Conservation (phyloP, 495 filamentous ascomycete species). For the Aspergillus wentii region DNA sequence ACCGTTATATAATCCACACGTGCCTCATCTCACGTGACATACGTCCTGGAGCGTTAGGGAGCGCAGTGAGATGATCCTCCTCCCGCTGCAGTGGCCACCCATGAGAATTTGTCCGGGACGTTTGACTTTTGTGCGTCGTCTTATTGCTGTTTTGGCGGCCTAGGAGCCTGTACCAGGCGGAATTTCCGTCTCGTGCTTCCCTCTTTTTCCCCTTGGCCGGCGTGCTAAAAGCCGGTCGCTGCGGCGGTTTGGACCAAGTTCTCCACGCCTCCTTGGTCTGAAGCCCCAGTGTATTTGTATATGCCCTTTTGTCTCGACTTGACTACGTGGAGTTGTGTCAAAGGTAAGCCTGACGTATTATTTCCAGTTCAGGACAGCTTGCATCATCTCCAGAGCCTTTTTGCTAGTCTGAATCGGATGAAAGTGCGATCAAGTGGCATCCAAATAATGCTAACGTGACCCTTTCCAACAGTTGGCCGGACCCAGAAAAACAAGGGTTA, state of each 20-base stretch:
- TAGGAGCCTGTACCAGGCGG: conserved; percentile 34
- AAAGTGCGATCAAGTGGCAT: neutral
- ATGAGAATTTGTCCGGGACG: conserved; percentile 25
- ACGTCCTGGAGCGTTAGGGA: conserved; percentile 14
- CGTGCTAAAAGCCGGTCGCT: conserved; percentile 31
- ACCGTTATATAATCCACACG: conserved; percentile 10
- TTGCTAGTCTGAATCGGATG: neutral
- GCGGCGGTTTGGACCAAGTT: conserved; percentile 24
- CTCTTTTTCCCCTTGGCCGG: conserved; percentile 18
- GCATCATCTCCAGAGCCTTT: no score
- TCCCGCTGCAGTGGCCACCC: conserved; percentile 18
- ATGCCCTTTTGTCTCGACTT: conserved; percentile 3
- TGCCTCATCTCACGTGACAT: conserved; percentile 13
- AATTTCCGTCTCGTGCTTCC: conserved; percentile 29
- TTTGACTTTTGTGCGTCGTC: conserved; percentile 18
- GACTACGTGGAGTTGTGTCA: neutral
- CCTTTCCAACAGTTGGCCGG: conserved; percentile 8
- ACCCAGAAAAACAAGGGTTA: conserved; percentile 5
- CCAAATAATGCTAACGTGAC: conserved; percentile 3
- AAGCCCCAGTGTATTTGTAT: conserved; percentile 9
- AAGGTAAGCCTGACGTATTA: neutral
- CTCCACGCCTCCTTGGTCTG: conserved; percentile 32
- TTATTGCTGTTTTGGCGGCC: conserved; percentile 23
- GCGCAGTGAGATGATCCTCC: conserved; percentile 23
- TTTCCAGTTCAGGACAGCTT: no score